Base-by-base conservation (phyloP, 2,329 filamentous ascomycete genomes). In the Xylariaceae sp. region DNA sequence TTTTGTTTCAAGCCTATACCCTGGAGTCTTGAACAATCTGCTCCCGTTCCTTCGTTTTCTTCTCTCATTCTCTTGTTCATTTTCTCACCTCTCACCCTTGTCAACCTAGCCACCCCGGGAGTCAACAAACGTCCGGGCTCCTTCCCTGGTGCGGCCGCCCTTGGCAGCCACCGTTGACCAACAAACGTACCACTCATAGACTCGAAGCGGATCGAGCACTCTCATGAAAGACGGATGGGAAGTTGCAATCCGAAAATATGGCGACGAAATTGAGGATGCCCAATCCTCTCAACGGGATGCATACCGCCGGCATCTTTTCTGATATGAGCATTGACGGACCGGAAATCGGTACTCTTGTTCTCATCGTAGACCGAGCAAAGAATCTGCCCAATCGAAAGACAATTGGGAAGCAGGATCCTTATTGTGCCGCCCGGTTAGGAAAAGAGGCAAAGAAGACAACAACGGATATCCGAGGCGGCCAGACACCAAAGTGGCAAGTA, bases 391-490 rank as follows among this genome's bases (percentile, higher is more conserved):
- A 98, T 66, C 72, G 88, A 53, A 94, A 94, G 70, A 92, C 88
- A 5, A 96, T 98, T 71, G 92, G 92, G 40, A 98, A 98, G 67
- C 92, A 98, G 68, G 89, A 97, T 60, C 90, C 92, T 0, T 98
- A 97, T 64, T 96, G 89, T 65, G 92, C 92, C 26, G 89, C 88
- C 21, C 76, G 92, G 38, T 68, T 98, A 31, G 92, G 90, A 23
- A 98, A 98, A 64, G 89, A 97, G 65, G 92, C 92, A 33, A 94
- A 94, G 70, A 96, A 96, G 73, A 98, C 92, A 3, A 83, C 84
- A 28, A 96, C 90, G 4, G 92, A 98, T 64, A 81, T 90, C 53
- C 77, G 92, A 58, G 92, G 92, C 48, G 92, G 92, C 29, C 92
- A 98, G 66, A 97, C 92, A 27, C 92, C 92, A 6, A 83, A 78